phyloP scores from a whole-genome alignment of 2,329 filamentous ascomycete genomes.

The Periglandula ipomoeae region DNA sequence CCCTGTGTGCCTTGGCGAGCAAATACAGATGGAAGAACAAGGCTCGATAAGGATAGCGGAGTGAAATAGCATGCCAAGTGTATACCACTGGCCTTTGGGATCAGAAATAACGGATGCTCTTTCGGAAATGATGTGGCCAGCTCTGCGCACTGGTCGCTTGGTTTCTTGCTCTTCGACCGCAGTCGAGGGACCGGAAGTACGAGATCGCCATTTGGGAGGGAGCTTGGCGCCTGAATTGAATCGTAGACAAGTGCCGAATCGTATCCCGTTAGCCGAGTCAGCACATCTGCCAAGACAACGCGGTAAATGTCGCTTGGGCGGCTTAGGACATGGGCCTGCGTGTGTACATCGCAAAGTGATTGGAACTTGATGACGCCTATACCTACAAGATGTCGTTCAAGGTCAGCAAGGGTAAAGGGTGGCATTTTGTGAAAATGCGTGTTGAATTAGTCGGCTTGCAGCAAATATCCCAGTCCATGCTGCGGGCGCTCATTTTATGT shows the following conservation, averaged over 20 bases:
- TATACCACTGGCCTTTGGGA: constrained; percentile 44
- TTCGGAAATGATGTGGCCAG: constrained; percentile 28
- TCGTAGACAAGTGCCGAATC: constrained; percentile 15
- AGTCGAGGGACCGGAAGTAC: constrained; percentile 22
- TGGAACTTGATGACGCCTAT: not conserved
- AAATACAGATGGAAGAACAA: constrained; percentile 51
- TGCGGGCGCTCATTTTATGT: too few species aligned
- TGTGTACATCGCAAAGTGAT: not conserved
- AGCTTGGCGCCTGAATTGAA: constrained; percentile 19
- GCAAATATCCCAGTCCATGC: too few species aligned
- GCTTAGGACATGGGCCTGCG: constrained; percentile 8
- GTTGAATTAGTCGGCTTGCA: too few species aligned
- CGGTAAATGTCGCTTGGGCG: constrained; percentile 22
- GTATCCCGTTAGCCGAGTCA: not conserved
- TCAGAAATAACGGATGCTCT: constrained; percentile 33
- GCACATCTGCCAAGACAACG: not conserved
- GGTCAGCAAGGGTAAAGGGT: too few species aligned
- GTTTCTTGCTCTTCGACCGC: constrained; percentile 11
- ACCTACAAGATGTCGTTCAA: not conserved
- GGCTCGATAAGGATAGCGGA: constrained; percentile 41
- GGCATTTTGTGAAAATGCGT: too few species aligned
- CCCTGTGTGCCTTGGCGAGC: too few species aligned
- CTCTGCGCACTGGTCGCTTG: constrained; percentile 37
- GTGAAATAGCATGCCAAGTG: constrained; percentile 61
- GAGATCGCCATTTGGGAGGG: constrained; percentile 20